Evolutionary conservation across 2,329 filamentous ascomycete genomes (phyloP).

Genomic region (Metarhizium sp.): DNA sequence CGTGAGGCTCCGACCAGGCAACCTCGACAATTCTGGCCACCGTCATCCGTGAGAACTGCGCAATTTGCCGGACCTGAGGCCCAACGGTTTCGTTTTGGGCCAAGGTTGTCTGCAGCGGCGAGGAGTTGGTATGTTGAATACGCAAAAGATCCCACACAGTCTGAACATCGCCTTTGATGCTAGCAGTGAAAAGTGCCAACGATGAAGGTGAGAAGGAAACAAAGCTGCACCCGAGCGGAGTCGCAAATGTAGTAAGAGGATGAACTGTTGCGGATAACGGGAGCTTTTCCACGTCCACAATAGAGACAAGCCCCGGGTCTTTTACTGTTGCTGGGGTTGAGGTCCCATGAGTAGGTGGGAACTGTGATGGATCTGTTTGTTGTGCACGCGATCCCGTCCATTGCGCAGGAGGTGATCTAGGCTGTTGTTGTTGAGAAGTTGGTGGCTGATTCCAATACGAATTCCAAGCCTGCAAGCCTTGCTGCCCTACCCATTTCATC

Average conservation of each 20-base stretch:
- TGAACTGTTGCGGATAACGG: constrained; percentile 42
- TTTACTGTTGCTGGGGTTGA: constrained; percentile 45
- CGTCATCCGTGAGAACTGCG: constrained; percentile 84
- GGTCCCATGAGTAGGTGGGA: constrained; percentile 60
- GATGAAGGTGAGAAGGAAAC: constrained; percentile 69
- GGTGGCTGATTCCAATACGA: constrained; percentile 63
- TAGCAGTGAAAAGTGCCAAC: constrained; percentile 66
- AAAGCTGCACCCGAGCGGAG: constrained; percentile 69
- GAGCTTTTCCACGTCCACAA: constrained; percentile 60
- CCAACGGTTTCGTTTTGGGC: constrained; percentile 35
- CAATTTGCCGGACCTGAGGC: constrained; percentile 68
- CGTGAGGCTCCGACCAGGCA: constrained; percentile 72
- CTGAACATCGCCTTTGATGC: constrained; percentile 74
- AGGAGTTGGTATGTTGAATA: constrained; percentile 53
- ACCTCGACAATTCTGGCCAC: constrained; percentile 86
- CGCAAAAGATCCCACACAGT: constrained; percentile 72
- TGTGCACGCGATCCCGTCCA: constrained; percentile 37
- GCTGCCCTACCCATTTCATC: constrained; percentile 67
- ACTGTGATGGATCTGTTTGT: constrained; percentile 42
- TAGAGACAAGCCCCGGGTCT: constrained; percentile 66
- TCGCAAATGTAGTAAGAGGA: constrained; percentile 61
- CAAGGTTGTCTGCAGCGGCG: constrained; percentile 43
- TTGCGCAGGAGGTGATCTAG: constrained; percentile 36
- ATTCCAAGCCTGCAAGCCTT: constrained; percentile 69
- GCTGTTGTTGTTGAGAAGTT: constrained; percentile 21